These are phyloP conservation scores for Ophiocordyceps sinensis DNA, from an alignment of 2,329 filamentous ascomycete species.

Conservation along the genomic window DNA sequence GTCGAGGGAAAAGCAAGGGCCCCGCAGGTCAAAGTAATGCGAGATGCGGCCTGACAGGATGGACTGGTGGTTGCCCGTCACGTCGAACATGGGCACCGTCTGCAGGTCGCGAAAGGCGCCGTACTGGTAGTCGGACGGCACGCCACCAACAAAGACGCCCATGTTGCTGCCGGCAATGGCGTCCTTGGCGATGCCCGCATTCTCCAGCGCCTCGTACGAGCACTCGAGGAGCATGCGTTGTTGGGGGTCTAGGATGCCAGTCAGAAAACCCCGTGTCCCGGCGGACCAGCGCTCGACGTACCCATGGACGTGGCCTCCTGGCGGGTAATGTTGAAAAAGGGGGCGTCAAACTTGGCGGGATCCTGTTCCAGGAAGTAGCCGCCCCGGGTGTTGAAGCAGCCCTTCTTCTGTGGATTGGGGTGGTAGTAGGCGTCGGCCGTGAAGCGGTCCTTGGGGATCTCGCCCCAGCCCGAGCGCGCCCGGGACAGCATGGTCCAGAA, in stretches of 20 bases:
- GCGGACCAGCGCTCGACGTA: constrained; percentile 2
- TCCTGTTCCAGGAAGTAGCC: constrained; percentile 31
- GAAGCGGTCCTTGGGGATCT: constrained; percentile 32
- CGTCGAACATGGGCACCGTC: constrained; percentile 35
- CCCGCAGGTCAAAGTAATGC: constrained; percentile 39
- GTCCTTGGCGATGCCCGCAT: constrained; percentile 33
- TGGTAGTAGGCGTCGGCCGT: constrained; percentile 26
- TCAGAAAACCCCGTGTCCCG: accelerated
- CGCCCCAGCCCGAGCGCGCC: constrained; percentile 24
- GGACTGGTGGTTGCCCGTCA: constrained; percentile 32
- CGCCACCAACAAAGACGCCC: constrained; percentile 34
- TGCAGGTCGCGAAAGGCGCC: constrained; percentile 27
- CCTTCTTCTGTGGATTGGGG: constrained; percentile 26
- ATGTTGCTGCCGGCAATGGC: constrained; percentile 30
- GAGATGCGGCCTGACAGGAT: constrained; percentile 40
- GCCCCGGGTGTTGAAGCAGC: constrained; percentile 20
- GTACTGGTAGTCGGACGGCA: constrained; percentile 32
- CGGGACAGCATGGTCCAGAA: constrained; percentile 30
- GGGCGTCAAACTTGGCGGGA: constrained; percentile 32
- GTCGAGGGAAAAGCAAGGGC: constrained; percentile 36
- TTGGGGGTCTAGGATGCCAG: constrained; percentile 28
- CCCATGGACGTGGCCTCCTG: constrained; percentile 34
- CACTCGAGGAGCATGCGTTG: constrained; percentile 37
- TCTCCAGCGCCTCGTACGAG: constrained; percentile 39
- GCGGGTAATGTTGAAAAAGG: constrained; percentile 36